Base-by-base conservation (phyloP, 371 early-diverging fungal species). In the Zancudomyces culisetae region DNA sequence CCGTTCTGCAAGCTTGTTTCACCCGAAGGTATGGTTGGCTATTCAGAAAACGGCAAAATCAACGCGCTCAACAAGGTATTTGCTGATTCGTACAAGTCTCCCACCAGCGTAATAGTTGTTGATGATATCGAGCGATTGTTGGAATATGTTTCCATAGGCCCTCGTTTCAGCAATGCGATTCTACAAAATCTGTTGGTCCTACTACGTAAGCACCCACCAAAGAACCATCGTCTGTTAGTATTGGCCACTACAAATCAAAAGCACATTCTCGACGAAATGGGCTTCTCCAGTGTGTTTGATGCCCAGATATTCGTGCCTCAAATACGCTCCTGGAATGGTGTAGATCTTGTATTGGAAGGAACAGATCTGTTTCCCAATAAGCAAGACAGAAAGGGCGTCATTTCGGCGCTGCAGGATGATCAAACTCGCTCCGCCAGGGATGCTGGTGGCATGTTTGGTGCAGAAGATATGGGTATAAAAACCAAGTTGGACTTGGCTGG, bases 1-100 rank as follows among this genome's bases (percentile, higher is more conserved):
- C 99, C 99, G 12, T 98, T 97, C 69, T 89, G 98, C 66, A 98
- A 97, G 69, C 71, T 99, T 43, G 90, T 99, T 28, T 90, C 92
- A 0, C 98, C 99, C 20, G 96, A 92, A 59, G 77, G 81, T 39
- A 87, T 99, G 85, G 88, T 98, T 52, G 99, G 99, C 13, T 83
- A 83, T 68, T 76, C 76, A 2, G 99, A 99, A 63, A 60, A 74
- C 43, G 87, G 95, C 45, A 97, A 96, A 58, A 88, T 96, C 48
- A 78, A 77, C 27, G 81, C 81, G 21, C 95, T 99, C 61, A 87
- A 80, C 71, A 91, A 89, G 66, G 75, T 80, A 28, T 97, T 97
- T 62, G 83, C 79, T 59, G 98, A 99, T 68, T 90, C 98, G 4
- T 98, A 98, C 77, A 95, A 94, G 64, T 96, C 97, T 13, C 89